Evolutionary conservation across 2,329 filamentous ascomycete species (phyloP).

Genomic region (Trichoderma lentiforme): DNA sequence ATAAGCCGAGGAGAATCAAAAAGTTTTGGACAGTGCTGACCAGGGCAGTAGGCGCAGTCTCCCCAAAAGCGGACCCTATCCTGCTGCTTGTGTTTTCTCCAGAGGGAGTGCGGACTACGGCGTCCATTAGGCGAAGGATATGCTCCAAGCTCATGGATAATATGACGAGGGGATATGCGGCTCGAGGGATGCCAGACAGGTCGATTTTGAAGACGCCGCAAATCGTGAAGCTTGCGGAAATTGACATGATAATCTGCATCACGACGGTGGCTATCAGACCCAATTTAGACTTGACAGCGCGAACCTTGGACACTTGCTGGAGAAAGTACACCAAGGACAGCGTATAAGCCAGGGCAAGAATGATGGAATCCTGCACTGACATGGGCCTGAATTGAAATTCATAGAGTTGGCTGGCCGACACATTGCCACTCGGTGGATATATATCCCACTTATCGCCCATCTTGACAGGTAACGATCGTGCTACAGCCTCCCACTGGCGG

Average conservation of each 20-base stretch:
- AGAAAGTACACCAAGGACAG: slow-evolving; percentile 64
- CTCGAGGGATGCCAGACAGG: slow-evolving; percentile 69
- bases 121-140: slow-evolving; percentile 74
- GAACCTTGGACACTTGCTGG: slow-evolving; percentile 63
- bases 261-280: slow-evolving; percentile 70
- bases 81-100: slow-evolving; percentile 65
- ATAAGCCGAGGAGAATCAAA: slow-evolving; percentile 62
- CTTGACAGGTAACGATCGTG: slow-evolving; percentile 49
- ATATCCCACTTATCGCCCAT: slow-evolving; percentile 58
- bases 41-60: slow-evolving; percentile 67
- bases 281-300: slow-evolving; percentile 71
- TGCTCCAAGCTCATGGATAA: slow-evolving; percentile 75
- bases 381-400: slow-evolving; percentile 77
- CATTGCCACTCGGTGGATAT: slow-evolving; percentile 57
- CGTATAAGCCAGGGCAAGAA: slow-evolving; percentile 63
- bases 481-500: slow-evolving; percentile 61
- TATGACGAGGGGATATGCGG: slow-evolving; percentile 73
- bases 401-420: slow-evolving; percentile 60
- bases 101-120: slow-evolving; percentile 67
- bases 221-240: slow-evolving; percentile 75
- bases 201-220: slow-evolving; percentile 74
- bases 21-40: slow-evolving; percentile 68
- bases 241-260: slow-evolving; percentile 66
- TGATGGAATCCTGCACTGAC: slow-evolving; percentile 61
- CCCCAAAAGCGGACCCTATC: slow-evolving; percentile 70